Conservation (phyloP, 208 protist species). For the Leishmania tropica region DNA sequence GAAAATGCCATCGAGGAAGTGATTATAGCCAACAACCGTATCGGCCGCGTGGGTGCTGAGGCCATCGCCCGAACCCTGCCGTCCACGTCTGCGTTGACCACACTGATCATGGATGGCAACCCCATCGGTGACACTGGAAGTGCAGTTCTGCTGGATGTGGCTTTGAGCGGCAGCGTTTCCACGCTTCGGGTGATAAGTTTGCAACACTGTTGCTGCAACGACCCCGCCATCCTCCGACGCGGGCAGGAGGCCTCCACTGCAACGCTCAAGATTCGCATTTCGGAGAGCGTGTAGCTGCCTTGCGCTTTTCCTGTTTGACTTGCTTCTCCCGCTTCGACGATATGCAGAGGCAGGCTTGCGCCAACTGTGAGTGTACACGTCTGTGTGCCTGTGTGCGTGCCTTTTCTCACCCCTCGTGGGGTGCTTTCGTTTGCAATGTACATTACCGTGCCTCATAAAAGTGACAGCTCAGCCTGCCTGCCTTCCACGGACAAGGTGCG, state of each 20-base stretch:
- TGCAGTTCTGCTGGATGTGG: slow-evolving; percentile 55
- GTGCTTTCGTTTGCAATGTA: neutral
- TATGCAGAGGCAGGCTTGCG: neutral
- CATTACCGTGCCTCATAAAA: neutral
- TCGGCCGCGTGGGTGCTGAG: slow-evolving; percentile 70
- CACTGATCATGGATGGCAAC: slow-evolving; percentile 86
- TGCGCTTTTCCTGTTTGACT: neutral
- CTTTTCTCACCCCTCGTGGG: neutral
- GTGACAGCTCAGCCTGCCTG: neutral
- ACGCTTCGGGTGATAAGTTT: slow-evolving; percentile 70
- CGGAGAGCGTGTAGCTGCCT: slow-evolving; percentile 38
- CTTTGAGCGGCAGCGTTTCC: slow-evolving; percentile 37
- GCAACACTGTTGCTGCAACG: slow-evolving; percentile 68
- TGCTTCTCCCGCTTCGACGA: neutral
- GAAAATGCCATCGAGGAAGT: slow-evolving; percentile 91
- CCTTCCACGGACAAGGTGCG: neutral
- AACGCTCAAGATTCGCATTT: slow-evolving; percentile 56
- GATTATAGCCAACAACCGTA: slow-evolving; percentile 89
- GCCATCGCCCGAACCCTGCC: slow-evolving; percentile 76
- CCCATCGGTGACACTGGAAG: slow-evolving; percentile 79
- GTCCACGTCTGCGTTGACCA: slow-evolving; percentile 68
- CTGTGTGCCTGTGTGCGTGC: neutral
- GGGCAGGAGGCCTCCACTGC: slow-evolving; percentile 27
- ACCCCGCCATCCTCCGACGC: slow-evolving; percentile 35
- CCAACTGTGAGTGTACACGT: neutral